These are phyloP conservation scores for Saccharomyces jurei DNA, from an alignment of 805 yeast genomes.

Conservation along the genomic window DNA sequence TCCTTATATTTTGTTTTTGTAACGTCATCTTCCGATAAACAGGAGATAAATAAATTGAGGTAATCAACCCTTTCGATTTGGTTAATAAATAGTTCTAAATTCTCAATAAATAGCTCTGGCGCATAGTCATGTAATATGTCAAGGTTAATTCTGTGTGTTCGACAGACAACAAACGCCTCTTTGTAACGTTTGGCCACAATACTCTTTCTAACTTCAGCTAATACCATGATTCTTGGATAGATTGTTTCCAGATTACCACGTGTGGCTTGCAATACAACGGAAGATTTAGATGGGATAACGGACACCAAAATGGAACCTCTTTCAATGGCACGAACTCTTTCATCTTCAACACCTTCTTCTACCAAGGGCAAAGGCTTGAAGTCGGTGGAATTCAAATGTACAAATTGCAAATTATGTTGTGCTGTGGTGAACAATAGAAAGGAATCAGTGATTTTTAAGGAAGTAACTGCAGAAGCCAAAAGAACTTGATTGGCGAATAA, in stretches of 20 bases:
- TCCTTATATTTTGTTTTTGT: constrained; percentile 74
- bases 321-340: constrained; percentile 81
- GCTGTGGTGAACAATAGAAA: constrained; percentile 81
- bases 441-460: constrained; percentile 62
- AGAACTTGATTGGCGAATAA: constrained; percentile 54
- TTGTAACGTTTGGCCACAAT: constrained; percentile 52
- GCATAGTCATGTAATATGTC: constrained; percentile 85
- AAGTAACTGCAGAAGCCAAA: constrained; percentile 70
- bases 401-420: constrained; percentile 71
- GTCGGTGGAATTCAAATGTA: constrained; percentile 49
- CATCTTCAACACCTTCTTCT: constrained; percentile 46
- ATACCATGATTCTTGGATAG: constrained; percentile 84
- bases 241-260: constrained; percentile 94
- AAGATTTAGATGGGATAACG: constrained; percentile 70
- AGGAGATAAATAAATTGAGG: constrained; percentile 78
- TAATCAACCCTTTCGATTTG: constrained; percentile 68
- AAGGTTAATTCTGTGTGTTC: constrained; percentile 84
- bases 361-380: constrained; percentile 35
- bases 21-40: constrained; percentile 81
- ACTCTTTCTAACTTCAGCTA: constrained; percentile 68
- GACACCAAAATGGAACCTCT: constrained; percentile 83
- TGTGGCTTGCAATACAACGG: constrained; percentile 86
- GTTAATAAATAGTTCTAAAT: constrained; percentile 57
- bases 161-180: constrained; percentile 75
- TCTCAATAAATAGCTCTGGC: constrained; percentile 57